Conservation (phyloP, 805 yeast species). For the Candida oleophila region DNA sequence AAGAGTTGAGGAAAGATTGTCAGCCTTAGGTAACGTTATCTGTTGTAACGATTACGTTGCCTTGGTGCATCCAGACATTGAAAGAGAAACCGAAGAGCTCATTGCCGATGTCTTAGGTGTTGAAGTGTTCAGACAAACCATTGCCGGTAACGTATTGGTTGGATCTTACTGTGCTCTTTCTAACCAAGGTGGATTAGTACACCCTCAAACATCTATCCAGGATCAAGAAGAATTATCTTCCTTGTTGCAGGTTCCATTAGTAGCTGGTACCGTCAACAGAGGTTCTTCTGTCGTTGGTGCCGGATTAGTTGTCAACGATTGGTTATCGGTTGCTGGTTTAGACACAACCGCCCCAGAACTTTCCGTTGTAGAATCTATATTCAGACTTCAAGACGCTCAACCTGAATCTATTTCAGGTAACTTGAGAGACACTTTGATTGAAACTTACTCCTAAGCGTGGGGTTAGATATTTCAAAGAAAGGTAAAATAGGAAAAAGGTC, state of each 20-base stretch:
- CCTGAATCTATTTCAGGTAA: slow-evolving; percentile 83
- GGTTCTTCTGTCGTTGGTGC: slow-evolving; percentile 98
- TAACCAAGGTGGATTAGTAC: slow-evolving; percentile 97
- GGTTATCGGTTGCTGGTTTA: slow-evolving; percentile 94
- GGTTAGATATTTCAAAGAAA: slow-evolving; percentile 5
- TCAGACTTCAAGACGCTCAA: slow-evolving; percentile 87
- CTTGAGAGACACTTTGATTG: slow-evolving; percentile 88
- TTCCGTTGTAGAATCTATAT: slow-evolving; percentile 94
- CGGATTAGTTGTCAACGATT: slow-evolving; percentile 97
- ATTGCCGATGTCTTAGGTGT: slow-evolving; percentile 98
- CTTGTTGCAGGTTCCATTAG: slow-evolving; percentile 92
- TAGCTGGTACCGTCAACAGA: slow-evolving; percentile 97
- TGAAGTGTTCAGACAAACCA: slow-evolving; percentile 98
- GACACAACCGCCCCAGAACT: slow-evolving; percentile 99
- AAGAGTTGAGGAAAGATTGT: slow-evolving; percentile 95
- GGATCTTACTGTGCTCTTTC: slow-evolving; percentile 95
- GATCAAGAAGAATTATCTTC: slow-evolving; percentile 98
- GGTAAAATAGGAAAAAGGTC: background rate
- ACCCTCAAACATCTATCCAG: slow-evolving; percentile 94
- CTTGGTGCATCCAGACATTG: slow-evolving; percentile 97
- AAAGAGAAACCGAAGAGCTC: slow-evolving; percentile 97
- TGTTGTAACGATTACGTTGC: slow-evolving; percentile 99
- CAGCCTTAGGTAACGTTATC: slow-evolving; percentile 96
- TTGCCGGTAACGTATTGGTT: slow-evolving; percentile 95
- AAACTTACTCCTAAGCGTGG: slow-evolving; percentile 75